Conservation (phyloP, 1,284 basidiomycete genomes). For the Puccinia hordei region DNA sequence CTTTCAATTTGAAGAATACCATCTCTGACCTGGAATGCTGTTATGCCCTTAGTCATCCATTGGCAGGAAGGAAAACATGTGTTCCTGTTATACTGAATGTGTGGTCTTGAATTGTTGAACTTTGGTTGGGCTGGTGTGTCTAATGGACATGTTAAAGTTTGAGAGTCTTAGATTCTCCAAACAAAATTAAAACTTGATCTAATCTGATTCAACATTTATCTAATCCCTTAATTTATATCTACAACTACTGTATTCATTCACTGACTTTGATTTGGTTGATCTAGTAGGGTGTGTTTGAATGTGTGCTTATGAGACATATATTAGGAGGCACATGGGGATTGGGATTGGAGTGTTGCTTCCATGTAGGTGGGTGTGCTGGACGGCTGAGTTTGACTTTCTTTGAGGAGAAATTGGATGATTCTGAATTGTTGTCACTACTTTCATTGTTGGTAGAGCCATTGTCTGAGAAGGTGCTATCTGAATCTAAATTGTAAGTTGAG, state of each 20-base stretch:
- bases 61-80: not conserved
- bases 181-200: constrained; percentile 43
- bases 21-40: not conserved
- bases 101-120: not conserved
- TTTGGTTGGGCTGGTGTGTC: not conserved
- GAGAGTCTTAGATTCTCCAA: not conserved
- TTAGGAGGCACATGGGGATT: too few relatives aligned
- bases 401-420: too few relatives aligned
- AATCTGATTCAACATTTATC: constrained; percentile 18
- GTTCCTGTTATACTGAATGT: not conserved
- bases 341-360: too few relatives aligned
- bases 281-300: too few relatives aligned
- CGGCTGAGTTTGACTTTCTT: too few relatives aligned
- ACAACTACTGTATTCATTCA: too few relatives aligned
- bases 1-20: not conserved
- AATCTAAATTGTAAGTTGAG: too few relatives aligned
- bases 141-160: constrained; percentile 8
- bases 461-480: too few relatives aligned
- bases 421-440: too few relatives aligned
- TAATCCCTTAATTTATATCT: not conserved
- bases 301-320: too few relatives aligned
- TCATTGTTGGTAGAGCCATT: too few relatives aligned
- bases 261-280: not conserved
- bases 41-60: not conserved
- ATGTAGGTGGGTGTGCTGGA: too few relatives aligned